Evolutionary conservation across 2,329 filamentous ascomycete genomes (phyloP), one percentile per base, ranked within the genome.

Genomic region (Thermothelomyces thermophilus): DNA sequence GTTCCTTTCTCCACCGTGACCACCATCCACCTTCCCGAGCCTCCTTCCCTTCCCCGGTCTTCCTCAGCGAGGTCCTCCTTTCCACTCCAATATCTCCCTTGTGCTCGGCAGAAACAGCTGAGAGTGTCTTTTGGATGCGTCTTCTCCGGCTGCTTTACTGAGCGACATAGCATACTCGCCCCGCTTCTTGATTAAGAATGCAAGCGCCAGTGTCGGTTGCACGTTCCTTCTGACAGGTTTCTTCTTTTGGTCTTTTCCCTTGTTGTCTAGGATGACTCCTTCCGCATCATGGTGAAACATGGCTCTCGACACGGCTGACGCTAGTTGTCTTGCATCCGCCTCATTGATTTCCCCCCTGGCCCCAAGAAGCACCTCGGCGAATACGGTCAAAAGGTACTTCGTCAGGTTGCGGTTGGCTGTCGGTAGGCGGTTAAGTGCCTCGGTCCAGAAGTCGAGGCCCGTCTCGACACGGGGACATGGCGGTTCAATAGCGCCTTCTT

Each of bases 41-140:
- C n/a, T n/a, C n/a, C n/a, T n/a, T 14, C 6, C 13, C 33, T n/a
- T 16, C 33, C 8, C 13, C 16, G 6, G 13, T 11, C 13, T 35
- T n/a, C 17, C 26, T 34, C 30, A 28, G 8, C 34, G 22, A 19
- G 16, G 11, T 33, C 10, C 24, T 5, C 53, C 54, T 48, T 57
- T 61, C 59, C 59, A 61, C 50, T 56, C 56, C 59, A 60, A 41
- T 1, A 60, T 60, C 53, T 60, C 58, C 53, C 41, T 54, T 10
- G 57, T 59, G 13, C 47, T 58, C 10, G 59, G 58, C 50, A 60
- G 24, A 17, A 59, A 60, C 42, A 48, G 10, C 19, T 46, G 46
- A 1, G 48, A 49, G 6, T 49, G 39, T 20, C 48, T 22, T 33
- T 50, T 50, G 2, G 47, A 30, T 11, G 35, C 35, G 16, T 43